Evolutionary conservation across 129 eudicot species (phyloP), one percentile per base, ranked within the genome.

Genomic region (Smallanthus sonchifolius): DNA sequence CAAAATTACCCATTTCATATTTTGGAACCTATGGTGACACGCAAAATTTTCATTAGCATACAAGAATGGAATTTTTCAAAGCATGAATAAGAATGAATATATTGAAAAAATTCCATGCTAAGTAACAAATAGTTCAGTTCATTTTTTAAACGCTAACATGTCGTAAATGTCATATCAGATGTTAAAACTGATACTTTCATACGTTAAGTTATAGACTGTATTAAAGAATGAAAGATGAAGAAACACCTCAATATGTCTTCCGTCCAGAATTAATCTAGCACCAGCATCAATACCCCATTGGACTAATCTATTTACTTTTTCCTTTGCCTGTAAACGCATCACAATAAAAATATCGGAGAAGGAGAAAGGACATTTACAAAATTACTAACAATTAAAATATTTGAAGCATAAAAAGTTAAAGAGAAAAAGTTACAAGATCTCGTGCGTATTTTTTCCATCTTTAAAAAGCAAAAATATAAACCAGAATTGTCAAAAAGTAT

Each of bases 261-360:
- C 99, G 83, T 95, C 99, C 60, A 95, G 94, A 80, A 88, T 69
- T 72, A 91, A 88, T 84, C 86, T 95, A 67, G 94, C 99, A 71
- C 99, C 99, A 78, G 83, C 80, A 7, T 88, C 94, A 65, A 88
- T 83, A 63, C 96, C 93, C 55, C 80, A 56, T 82, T 91, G 99
- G 51, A 95, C 81, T 83, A 95, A 84, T 78, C 79, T 83, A 80
- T 83, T 82, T 39, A 83, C 81, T 52, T 87, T 78, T 84, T 95
- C 99, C 84, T 91, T 91, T 70, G 94, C 97, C 99, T 95, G 84
- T 71, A 15, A 11, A 65, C 20, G 64, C 70, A 63, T 47, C 76
- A 80, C 76, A 80, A 49, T 45, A 20, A 44, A 38, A 0, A 63
- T 6, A 80, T 68, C 39, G 61, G 35, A 15, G 8, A 65, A 20